phyloP scores from a whole-genome alignment of 2,329 filamentous ascomycete genomes.

The Botrytis fragariae region DNA sequence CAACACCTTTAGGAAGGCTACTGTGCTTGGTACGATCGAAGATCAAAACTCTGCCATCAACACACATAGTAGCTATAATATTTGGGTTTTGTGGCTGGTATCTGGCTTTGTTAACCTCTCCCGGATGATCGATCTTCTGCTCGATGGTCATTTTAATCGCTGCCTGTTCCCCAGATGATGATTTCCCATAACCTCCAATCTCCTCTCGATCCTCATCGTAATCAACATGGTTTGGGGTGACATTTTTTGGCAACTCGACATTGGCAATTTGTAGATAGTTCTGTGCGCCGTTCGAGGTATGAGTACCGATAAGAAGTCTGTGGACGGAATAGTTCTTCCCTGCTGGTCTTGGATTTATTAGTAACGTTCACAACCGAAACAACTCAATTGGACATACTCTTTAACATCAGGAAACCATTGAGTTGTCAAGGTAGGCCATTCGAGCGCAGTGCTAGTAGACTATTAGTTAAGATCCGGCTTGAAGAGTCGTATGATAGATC shows the following conservation, averaged over 20 bases:
- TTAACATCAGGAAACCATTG: slow-evolving; percentile 98
- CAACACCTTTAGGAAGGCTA: slow-evolving; percentile 58
- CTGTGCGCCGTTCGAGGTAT: slow-evolving; percentile 79
- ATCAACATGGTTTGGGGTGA: slow-evolving; percentile 70
- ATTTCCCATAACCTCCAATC: slow-evolving; percentile 85
- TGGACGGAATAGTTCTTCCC: slow-evolving; percentile 87
- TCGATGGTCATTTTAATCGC: slow-evolving; percentile 86
- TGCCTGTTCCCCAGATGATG: slow-evolving; percentile 61
- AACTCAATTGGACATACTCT: slow-evolving; percentile 48
- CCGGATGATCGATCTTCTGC: slow-evolving; percentile 93
- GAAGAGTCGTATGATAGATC: not conserved
- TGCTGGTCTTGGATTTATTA: slow-evolving; percentile 52
- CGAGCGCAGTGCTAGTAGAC: slow-evolving; percentile 70
- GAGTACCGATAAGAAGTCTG: slow-evolving; percentile 87
- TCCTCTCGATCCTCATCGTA: slow-evolving; percentile 92
- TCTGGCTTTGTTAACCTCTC: slow-evolving; percentile 96
- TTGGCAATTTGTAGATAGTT: slow-evolving; percentile 96
- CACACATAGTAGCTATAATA: slow-evolving; percentile 88
- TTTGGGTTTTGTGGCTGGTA: slow-evolving; percentile 98
- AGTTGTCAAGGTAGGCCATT: slow-evolving; percentile 95
- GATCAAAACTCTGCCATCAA: slow-evolving; percentile 83
- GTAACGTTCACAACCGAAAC: not conserved
- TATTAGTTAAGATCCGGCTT: slow-evolving; percentile 24
- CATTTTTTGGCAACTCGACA: slow-evolving; percentile 83
- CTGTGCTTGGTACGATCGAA: slow-evolving; percentile 96